Evolutionary conservation across 129 eudicot genomes (phyloP), one percentile per base, ranked within the genome.

Genomic region (Tagetes patula): DNA sequence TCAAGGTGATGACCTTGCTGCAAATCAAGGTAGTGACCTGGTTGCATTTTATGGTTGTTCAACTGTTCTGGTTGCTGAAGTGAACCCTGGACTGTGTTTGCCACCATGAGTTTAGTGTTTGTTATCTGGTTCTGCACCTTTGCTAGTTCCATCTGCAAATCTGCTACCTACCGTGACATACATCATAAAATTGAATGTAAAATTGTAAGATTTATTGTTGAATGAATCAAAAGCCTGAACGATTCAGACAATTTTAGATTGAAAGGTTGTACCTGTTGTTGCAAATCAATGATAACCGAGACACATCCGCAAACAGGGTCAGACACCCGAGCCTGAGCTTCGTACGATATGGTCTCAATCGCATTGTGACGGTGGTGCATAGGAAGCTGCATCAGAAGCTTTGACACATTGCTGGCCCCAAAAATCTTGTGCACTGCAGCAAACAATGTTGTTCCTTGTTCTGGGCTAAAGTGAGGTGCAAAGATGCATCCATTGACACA

Each of bases 381-480:
- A 6, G 96, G 97, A 38, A 92, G 87, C 53, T 87, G 89, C 81
- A 71, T 13, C 88, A 92, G 72, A 42, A 88, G 87, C 81, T 89
- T 92, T 0, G 97, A 89, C 74, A 89, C 96, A 5, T 92, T 92
- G 84, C 97, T 92, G 13, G 97, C 97, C 5, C 97, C 97, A 36
- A 91, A 91, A 78, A 91, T 92, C 84, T 86, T 91, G 62, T 91
- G 97, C 65, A 88, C 96, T 6, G 96, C 97, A 7, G 96, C 97
- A 62, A 88, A 92, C 80, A 91, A 74, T 32, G 97, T 89, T 7
- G 96, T 87, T 3, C 94, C 97, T 47, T 89, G 97, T 81, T 92
- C 96, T 2, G 97, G 60, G 50, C 86, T 82, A 64, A 92, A 92
- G 71, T 92, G 70, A 8, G 97, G 97, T 27, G 96, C 96, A 65